phyloP scores from a whole-genome alignment of 2,329 filamentous ascomycete species.

The Beauveria sp. region DNA sequence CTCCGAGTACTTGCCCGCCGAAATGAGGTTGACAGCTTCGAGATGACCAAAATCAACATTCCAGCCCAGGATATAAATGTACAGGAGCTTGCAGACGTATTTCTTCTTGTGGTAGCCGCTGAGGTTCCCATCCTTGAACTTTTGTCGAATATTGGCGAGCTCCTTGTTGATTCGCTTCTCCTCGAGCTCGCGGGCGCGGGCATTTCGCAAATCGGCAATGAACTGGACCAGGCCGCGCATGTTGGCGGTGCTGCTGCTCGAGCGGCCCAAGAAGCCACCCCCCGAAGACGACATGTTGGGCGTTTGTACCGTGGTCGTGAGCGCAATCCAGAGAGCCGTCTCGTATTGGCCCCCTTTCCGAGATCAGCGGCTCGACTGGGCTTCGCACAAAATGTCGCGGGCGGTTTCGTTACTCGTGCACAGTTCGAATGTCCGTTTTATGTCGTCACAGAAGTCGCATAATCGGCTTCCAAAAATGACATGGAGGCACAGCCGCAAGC shows the following conservation, averaged over 20 bases:
- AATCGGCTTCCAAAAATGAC: background rate
- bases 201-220: slow-evolving; percentile 93
- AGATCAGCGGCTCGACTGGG: background rate
- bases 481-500: background rate
- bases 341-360: slow-evolving; percentile 1
- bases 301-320: background rate
- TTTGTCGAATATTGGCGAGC: slow-evolving; percentile 93
- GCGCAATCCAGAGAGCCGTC: background rate
- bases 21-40: slow-evolving; percentile 96
- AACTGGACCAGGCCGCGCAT: slow-evolving; percentile 91
- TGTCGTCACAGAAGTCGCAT: background rate
- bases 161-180: slow-evolving; percentile 99
- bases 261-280: slow-evolving; percentile 59
- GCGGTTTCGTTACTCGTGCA: background rate
- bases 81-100: slow-evolving; percentile 99
- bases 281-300: slow-evolving; percentile 47
- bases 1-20: slow-evolving; percentile 93
- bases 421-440: background rate
- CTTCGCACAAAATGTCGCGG: background rate
- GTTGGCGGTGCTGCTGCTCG: slow-evolving; percentile 56
- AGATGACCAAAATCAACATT: slow-evolving; percentile 98
- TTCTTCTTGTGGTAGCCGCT: slow-evolving; percentile 99
- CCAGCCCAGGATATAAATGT: slow-evolving; percentile 98
- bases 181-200: slow-evolving; percentile 87
- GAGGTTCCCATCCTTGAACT: slow-evolving; percentile 91